Base-by-base conservation (phyloP, 2,329 filamentous ascomycete genomes). In the Alternaria rosae region DNA sequence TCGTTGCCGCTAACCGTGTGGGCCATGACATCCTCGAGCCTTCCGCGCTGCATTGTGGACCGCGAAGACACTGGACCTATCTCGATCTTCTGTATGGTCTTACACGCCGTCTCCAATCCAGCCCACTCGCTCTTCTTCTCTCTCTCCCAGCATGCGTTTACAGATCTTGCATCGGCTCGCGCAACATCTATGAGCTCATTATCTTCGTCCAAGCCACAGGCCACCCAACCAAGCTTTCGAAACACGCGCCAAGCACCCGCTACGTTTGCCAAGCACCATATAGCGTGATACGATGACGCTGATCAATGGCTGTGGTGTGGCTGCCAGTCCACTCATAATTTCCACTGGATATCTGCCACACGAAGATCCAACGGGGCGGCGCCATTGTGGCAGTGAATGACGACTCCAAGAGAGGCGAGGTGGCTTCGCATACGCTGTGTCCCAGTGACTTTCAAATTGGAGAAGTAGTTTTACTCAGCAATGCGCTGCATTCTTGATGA, bases 1-100 rank as follows among this genome's bases (percentile, higher is more conserved):
- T 66, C 21, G 28, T 17, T 61, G 61, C 64, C 64, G 64, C 61
- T 66, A 66, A 61, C 67, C 67, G 67, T 32, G 52, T 30, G 50
- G 47, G 44, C 53, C 53, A 57, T 44, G 30, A 30, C 55, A 42
- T 30, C 35, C 53, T 57, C 47, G 59, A 57, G 25, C 28, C 32
- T 45, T 28, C 57, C 53, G 45, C 58, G 35, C 53, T 48, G 53
- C 54, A 48, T 9, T 38, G 47, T 45, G 30, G 38, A 57, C 51
- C 45, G 25, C 28, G 15, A 4, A 38, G 17, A 44, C 21, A 21
- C 28, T 25, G 48, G 48, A 43, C 41, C 25, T 26, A 26, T 48
- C 26, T 15, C 21, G 15, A 42, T 56, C 43, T 28, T 50, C 28
- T 28, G 30, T 12, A 50, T 38, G 30, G 54, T 42, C 44, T 26